These are phyloP conservation scores for Tuber calosporum DNA, from an alignment of 495 filamentous ascomycete species.

Conservation along the genomic window DNA sequence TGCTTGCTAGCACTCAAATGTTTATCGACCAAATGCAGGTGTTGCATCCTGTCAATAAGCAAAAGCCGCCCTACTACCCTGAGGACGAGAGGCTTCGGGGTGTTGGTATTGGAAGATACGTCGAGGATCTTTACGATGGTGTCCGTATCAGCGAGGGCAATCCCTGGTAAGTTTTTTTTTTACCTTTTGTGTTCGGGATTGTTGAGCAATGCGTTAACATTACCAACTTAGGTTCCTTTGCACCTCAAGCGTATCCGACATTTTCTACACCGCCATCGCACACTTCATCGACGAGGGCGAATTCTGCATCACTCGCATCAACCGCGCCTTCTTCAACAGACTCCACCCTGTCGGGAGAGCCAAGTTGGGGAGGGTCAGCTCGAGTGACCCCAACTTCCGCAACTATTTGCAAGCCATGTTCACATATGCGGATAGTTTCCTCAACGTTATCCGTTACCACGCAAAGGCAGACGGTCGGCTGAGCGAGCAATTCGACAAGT, in stretches of 20 bases:
- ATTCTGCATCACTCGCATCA: slow-evolving; percentile 36
- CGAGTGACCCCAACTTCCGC: slow-evolving; percentile 33
- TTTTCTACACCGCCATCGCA: slow-evolving; percentile 40
- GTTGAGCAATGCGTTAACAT: slow-evolving; percentile 8
- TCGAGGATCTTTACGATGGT: slow-evolving; percentile 48
- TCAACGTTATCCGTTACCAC: slow-evolving; percentile 43
- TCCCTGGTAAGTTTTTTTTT: slow-evolving; percentile 42
- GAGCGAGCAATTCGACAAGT: slow-evolving; percentile 45
- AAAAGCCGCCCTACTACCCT: slow-evolving; percentile 23
- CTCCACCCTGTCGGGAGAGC: slow-evolving; percentile 26
- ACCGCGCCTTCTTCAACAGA: slow-evolving; percentile 41
- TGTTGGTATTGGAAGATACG: slow-evolving; percentile 45
- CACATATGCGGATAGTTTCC: slow-evolving; percentile 41
- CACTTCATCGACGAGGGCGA: slow-evolving; percentile 29
- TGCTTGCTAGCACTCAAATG: slow-evolving; percentile 43
- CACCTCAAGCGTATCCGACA: slow-evolving; percentile 43
- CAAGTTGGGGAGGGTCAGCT: slow-evolving; percentile 23
- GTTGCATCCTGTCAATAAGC: slow-evolving; percentile 43
- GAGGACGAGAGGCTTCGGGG: slow-evolving; percentile 36
- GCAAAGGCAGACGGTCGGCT: slow-evolving; percentile 38
- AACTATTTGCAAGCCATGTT: slow-evolving; percentile 37
- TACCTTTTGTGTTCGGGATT: neutral
- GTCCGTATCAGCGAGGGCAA: slow-evolving; percentile 45
- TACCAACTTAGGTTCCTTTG: slow-evolving; percentile 43
- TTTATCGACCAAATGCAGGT: slow-evolving; percentile 42